Conservation (phyloP, 2,329 filamentous ascomycete species). For the Pseudopithomyces chartarum region DNA sequence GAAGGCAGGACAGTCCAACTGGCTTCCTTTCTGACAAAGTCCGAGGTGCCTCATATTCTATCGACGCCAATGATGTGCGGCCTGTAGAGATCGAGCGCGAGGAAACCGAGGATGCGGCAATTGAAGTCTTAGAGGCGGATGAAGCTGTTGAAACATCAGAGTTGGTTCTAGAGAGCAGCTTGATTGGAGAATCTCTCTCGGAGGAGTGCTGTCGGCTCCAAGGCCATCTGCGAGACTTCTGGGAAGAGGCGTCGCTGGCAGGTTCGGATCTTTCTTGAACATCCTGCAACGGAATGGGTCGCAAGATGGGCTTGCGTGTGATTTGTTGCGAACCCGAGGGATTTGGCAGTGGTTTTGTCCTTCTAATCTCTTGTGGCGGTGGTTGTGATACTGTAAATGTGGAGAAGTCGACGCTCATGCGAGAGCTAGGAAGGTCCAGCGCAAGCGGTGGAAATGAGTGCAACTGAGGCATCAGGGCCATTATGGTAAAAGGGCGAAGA, state of each 20-base stretch:
- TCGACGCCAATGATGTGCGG: slow-evolving; percentile 10
- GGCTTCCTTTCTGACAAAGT: not conserved
- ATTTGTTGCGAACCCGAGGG: not conserved
- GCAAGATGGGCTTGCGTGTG: slow-evolving; percentile 2
- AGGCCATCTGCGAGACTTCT: slow-evolving; percentile 12
- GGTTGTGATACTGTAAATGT: slow-evolving; percentile 16
- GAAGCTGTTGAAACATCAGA: slow-evolving; percentile 16
- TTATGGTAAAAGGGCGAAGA: slow-evolving; percentile 12
- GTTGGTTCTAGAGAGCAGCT: slow-evolving; percentile 11
- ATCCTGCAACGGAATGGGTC: slow-evolving; percentile 4
- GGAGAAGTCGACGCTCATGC: slow-evolving; percentile 28
- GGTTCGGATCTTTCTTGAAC: slow-evolving; percentile 13
- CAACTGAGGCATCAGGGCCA: slow-evolving; percentile 20
- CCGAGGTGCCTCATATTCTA: not conserved
- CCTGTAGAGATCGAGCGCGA: slow-evolving; percentile 13
- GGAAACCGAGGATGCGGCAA: slow-evolving; percentile 14
- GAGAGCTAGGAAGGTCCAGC: slow-evolving; percentile 28
- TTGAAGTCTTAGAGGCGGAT: slow-evolving; percentile 13
- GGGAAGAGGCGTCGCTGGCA: not conserved
- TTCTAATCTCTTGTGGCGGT: slow-evolving; percentile 6
- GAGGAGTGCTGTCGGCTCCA: slow-evolving; percentile 8
- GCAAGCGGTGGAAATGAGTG: slow-evolving; percentile 20
- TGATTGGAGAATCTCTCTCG: not conserved
- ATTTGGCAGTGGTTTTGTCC: slow-evolving; percentile 12
- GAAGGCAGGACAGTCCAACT: slow-evolving; percentile 14